Evolutionary conservation across 768 basidiomycete species (phyloP).

Genomic region (Termitomyces sp.): DNA sequence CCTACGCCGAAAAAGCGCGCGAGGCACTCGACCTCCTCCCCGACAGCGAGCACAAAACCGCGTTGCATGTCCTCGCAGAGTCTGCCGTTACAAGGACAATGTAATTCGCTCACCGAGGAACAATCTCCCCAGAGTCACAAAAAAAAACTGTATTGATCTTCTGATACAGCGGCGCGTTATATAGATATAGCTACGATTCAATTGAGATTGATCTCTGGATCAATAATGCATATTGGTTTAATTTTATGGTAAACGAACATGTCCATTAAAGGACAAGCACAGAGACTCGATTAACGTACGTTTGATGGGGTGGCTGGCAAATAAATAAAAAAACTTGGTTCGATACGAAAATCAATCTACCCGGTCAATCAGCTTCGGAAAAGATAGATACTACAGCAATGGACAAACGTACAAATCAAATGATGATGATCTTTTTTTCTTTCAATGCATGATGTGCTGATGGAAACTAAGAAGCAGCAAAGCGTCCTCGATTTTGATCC

Average conservation of each 20-base stretch:
- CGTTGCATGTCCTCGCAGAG: slow-evolving; percentile 69
- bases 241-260: background rate
- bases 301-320: background rate
- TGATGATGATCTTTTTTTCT: slow-evolving; percentile 2
- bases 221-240: background rate
- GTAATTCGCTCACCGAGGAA: background rate
- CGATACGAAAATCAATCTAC: slow-evolving; percentile 8
- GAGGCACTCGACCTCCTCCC: slow-evolving; percentile 68
- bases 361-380: background rate
- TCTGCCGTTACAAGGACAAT: slow-evolving; percentile 57
- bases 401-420: slow-evolving; percentile 8
- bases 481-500: slow-evolving; percentile 71
- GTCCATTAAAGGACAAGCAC: background rate
- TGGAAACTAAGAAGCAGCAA: slow-evolving; percentile 71
- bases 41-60: slow-evolving; percentile 72
- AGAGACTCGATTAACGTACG: background rate
- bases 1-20: slow-evolving; percentile 73
- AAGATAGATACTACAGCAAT: background rate
- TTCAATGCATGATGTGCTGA: slow-evolving; percentile 54
- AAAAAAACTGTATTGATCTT: background rate
- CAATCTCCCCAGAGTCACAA: background rate
- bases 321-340: slow-evolving; percentile 9
- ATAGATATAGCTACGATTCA: background rate
- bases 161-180: background rate
- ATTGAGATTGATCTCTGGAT: background rate